A percentile compares a stretch with the other conserved stretches of the same genome.
These are phyloP conservation scores for Paragyromitra xinjiangensis DNA, from an alignment of 495 filamentous ascomycete genomes.

Conservation along the genomic window DNA sequence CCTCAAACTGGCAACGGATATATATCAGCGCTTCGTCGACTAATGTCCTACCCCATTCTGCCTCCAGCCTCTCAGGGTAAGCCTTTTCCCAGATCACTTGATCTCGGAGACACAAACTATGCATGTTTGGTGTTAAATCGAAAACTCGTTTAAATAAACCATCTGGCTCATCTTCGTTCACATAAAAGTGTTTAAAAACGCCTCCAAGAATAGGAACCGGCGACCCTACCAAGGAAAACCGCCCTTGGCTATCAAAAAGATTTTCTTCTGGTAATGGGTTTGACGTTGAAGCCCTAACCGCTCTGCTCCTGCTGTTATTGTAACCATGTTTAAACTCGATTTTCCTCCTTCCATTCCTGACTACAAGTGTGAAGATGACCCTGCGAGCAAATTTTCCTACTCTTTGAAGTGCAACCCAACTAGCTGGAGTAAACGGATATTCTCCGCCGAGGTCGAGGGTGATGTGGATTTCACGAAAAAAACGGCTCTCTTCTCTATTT, in stretches of 20 bases:
- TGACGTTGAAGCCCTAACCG: neutral
- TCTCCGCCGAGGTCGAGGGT: slow-evolving; percentile 24
- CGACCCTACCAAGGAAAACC: neutral
- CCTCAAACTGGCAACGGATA: slow-evolving; percentile 42
- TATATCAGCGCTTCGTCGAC: slow-evolving; percentile 43
- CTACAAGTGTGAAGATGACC: slow-evolving; percentile 21
- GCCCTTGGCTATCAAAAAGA: neutral
- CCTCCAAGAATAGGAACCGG: slow-evolving; percentile 15
- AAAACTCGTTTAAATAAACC: slow-evolving; percentile 41
- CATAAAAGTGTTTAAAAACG: slow-evolving; percentile 12
- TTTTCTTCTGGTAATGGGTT: slow-evolving; percentile 32
- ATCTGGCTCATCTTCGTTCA: neutral
- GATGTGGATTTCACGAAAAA: slow-evolving; percentile 32
- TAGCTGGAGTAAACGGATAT: neutral
- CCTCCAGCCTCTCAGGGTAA: neutral
- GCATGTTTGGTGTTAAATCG: slow-evolving; percentile 31
- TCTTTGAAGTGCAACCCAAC: slow-evolving; percentile 5
- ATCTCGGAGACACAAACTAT: slow-evolving; percentile 30
- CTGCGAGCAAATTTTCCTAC: slow-evolving; percentile 12
- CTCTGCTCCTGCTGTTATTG: neutral
- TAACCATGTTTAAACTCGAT: slow-evolving; percentile 6
- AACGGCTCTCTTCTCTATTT: slow-evolving; percentile 18
- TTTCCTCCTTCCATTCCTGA: neutral
- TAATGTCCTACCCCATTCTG: slow-evolving; percentile 35
- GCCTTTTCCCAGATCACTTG: slow-evolving; percentile 3